Evolutionary conservation across 768 basidiomycete genomes (phyloP).

Genomic region (Hebeloma cylindrosporum): DNA sequence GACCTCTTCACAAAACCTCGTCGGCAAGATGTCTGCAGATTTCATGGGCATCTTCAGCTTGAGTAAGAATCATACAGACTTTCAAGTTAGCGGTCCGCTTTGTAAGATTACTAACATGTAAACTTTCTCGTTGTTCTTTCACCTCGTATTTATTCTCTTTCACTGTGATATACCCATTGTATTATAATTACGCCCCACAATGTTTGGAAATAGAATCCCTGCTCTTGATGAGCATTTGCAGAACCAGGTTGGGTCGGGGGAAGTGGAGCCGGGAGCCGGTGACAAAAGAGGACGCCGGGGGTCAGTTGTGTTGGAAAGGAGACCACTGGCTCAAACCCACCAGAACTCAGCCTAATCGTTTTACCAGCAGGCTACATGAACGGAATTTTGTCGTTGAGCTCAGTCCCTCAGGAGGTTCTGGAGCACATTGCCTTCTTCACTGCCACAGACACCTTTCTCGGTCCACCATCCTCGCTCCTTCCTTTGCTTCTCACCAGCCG

Average conservation of each 20-base stretch:
- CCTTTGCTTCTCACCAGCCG: conserved; percentile 55
- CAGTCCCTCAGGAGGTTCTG: conserved; percentile 74
- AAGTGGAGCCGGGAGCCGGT: conserved; percentile 18
- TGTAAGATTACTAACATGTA: not conserved
- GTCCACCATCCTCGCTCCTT: conserved; percentile 61
- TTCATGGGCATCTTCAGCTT: conserved; percentile 58
- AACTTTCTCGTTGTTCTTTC: not conserved
- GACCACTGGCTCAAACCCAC: conserved; percentile 10
- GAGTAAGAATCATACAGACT: conserved; percentile 35
- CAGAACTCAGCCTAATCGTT: not conserved
- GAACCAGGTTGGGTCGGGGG: conserved; percentile 7
- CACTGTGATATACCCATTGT: too few relatives aligned
- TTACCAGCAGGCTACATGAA: conserved; percentile 23
- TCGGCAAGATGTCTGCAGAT: conserved; percentile 45
- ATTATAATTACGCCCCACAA: too few relatives aligned
- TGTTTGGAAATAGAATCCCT: too few relatives aligned
- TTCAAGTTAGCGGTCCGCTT: not conserved
- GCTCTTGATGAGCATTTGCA: not conserved
- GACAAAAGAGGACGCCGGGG: conserved; percentile 14
- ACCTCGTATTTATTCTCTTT: not conserved
- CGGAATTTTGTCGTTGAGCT: conserved; percentile 36
- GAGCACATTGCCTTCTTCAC: conserved; percentile 75
- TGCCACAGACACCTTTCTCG: conserved; percentile 49
- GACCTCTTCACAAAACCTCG: conserved; percentile 49
- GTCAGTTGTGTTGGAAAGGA: conserved; percentile 15